Evolutionary conservation across 805 yeast genomes (phyloP), one percentile per base, ranked within the genome.

Genomic region (Saccharomycopsis javanensis): DNA sequence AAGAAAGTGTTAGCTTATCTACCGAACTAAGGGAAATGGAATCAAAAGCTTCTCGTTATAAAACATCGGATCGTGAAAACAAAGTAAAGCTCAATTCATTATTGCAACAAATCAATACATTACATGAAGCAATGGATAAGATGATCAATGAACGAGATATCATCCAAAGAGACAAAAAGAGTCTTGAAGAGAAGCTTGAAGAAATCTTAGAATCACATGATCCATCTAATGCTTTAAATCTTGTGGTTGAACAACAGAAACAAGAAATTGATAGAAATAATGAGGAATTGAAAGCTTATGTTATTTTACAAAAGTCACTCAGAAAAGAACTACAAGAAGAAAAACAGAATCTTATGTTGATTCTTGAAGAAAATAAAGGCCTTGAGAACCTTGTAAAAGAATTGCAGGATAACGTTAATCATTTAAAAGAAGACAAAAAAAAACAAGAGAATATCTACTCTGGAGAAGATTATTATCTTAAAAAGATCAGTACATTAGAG

Each of bases 301-400:
- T 62, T 64, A 69, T 55, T 50, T 57, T 16, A 70, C 73, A 30
- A 64, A 72, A 28, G 66, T 65, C 6, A 55, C 45, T 0, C 62
- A 72, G 71, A 56, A 50, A 60, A 1, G 71, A 69, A 28, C 60
- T 72, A n/a, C 62, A 60, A 16, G 67, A 67, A 13, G 72, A 77
- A 56, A 78, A 82, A 59, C 78, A 78, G 50, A 81, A 81, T 51
- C 76, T 79, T 42, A 71, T 83, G 57, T 80, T 82, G 53, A 68
- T 82, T 4, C 70, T 74, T 25, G 88, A 86, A 67, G 94, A 86
- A 65, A 85, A 83, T 64, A 82, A 81, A 64, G 78, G 85, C 1
- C 66, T 86, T 48, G 79, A 78, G 28, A 82, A 75, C 60, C 76
- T 75, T 59, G 81, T 84, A 63, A 69, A 69, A 35, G 80, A 81